Conservation (phyloP, 2,329 filamentous ascomycete species). For the Aspergillus pseudoterreus region DNA sequence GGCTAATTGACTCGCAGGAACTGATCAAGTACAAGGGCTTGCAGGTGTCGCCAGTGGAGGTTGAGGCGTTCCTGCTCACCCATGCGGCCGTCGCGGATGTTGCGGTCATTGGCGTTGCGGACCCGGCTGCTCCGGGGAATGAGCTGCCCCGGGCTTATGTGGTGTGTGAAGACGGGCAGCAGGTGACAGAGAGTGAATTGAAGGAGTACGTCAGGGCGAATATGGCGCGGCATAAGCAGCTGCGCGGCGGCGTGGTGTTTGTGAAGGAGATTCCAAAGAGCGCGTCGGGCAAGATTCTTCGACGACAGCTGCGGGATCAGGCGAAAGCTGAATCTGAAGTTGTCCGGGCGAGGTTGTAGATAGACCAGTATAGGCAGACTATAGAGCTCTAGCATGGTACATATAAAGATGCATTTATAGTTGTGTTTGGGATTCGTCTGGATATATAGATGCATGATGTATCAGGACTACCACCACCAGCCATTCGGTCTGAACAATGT, state of each 20-base stretch:
- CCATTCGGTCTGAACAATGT: no score
- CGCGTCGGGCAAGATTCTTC: conserved; percentile 13
- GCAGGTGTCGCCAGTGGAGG: conserved; percentile 14
- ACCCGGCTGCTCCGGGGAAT: conserved; percentile 12
- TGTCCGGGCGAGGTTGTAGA: conserved; percentile 1
- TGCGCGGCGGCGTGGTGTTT: conserved; percentile 13
- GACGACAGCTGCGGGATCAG: conserved; percentile 9
- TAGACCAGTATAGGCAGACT: no score
- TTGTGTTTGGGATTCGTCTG: neutral
- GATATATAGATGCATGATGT: no score
- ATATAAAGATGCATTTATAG: neutral
- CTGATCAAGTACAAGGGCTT: conserved; percentile 17
- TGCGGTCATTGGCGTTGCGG: conserved; percentile 11
- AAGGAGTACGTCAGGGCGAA: conserved; percentile 10
- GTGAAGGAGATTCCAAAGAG: conserved; percentile 13
- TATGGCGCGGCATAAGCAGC: conserved; percentile 11
- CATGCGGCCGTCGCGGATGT: conserved; percentile 12
- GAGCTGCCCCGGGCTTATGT: conserved; percentile 14
- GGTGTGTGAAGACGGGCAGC: conserved; percentile 4
- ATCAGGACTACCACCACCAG: no score
- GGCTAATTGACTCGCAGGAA: conserved; percentile 3
- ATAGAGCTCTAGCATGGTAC: neutral
- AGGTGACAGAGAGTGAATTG: conserved; percentile 8
- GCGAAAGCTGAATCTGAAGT: conserved; percentile 5
- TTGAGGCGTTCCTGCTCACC: conserved; percentile 12